A percentile compares a stretch with the other conserved stretches of the same genome.
Evolutionary conservation across 805 yeast species (phyloP).

Genomic region (Pichia insulana): DNA sequence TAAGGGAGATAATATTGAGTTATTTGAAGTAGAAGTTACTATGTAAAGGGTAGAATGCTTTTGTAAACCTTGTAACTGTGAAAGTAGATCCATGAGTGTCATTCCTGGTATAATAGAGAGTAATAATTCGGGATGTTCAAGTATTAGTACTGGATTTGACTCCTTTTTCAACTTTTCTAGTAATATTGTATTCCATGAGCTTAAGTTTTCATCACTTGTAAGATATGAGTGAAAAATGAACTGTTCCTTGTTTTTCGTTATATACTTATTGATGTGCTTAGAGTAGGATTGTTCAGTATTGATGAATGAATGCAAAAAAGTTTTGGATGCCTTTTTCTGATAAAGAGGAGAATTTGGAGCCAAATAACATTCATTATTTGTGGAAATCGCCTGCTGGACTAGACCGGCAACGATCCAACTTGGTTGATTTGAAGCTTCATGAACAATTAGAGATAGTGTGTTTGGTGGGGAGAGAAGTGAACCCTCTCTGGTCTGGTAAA

Average conservation of each 20-base stretch:
- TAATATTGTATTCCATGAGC: slow-evolving; percentile 19
- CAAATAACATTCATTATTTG: slow-evolving; percentile 5
- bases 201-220: slow-evolving; percentile 21
- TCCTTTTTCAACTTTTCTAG: slow-evolving; percentile 10
- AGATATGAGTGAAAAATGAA: slow-evolving; percentile 36
- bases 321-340: neutral
- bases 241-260: slow-evolving; percentile 7
- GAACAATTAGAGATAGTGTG: slow-evolving; percentile 4
- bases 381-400: slow-evolving; percentile 5
- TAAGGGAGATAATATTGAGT: slow-evolving; percentile 14
- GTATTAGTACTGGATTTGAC: slow-evolving; percentile 14
- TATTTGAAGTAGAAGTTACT: slow-evolving; percentile 17
- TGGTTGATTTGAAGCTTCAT: slow-evolving; percentile 7
- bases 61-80: slow-evolving; percentile 11
- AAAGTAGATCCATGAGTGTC: slow-evolving; percentile 11
- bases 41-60: slow-evolving; percentile 35
- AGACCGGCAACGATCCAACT: slow-evolving; percentile 7
- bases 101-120: slow-evolving; percentile 14
- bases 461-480: slow-evolving; percentile 1
- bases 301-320: slow-evolving; percentile 2
- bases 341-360: slow-evolving; percentile 2
- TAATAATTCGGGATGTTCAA: slow-evolving; percentile 25
- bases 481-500: neutral
- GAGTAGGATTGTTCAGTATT: slow-evolving; percentile 3
- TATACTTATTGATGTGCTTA: slow-evolving; percentile 2